A percentile compares a stretch with the other conserved stretches of the same genome.
These are phyloP conservation scores for Nemania serpens DNA, from an alignment of 2,329 filamentous ascomycete genomes.

Conservation along the genomic window DNA sequence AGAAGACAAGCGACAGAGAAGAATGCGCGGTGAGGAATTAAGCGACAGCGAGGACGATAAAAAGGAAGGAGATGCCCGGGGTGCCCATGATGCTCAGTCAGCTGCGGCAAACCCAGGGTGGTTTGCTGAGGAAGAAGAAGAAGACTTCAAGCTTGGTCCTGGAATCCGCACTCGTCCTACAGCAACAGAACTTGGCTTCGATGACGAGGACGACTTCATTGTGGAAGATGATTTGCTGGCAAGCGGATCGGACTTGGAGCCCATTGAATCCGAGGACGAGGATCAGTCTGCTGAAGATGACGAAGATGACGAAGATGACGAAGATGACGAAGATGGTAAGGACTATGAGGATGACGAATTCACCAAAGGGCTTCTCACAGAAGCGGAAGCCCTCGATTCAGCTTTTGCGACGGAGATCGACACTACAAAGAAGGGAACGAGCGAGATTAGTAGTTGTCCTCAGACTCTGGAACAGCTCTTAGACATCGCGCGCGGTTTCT, in stretches of 20 bases:
- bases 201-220: slow-evolving; percentile 93
- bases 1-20: slow-evolving; percentile 78
- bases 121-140: slow-evolving; percentile 51
- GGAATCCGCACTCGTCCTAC: slow-evolving; percentile 63
- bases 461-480: slow-evolving; percentile 76
- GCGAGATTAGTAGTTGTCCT: slow-evolving; percentile 80
- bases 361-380: slow-evolving; percentile 67
- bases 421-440: slow-evolving; percentile 50
- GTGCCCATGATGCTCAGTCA: background rate
- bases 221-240: slow-evolving; percentile 89
- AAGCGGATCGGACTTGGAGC: slow-evolving; percentile 73
- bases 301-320: slow-evolving; percentile 60
- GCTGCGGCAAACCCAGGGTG: background rate
- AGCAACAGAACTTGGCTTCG: slow-evolving; percentile 70
- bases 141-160: slow-evolving; percentile 63
- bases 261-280: slow-evolving; percentile 46
- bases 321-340: slow-evolving; percentile 70
- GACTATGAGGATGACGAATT: slow-evolving; percentile 74
- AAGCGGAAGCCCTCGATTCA: slow-evolving; percentile 59
- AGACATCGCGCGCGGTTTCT: slow-evolving; percentile 64
- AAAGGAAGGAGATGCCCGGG: slow-evolving; percentile 34
- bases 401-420: slow-evolving; percentile 49
- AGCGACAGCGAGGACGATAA: slow-evolving; percentile 47
- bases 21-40: slow-evolving; percentile 80
- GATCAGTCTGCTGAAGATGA: slow-evolving; percentile 19